Evolutionary conservation across 2,329 filamentous ascomycete species (phyloP), one percentile per base, ranked within the genome.

Genomic region (Tolypocladium guangdongense): DNA sequence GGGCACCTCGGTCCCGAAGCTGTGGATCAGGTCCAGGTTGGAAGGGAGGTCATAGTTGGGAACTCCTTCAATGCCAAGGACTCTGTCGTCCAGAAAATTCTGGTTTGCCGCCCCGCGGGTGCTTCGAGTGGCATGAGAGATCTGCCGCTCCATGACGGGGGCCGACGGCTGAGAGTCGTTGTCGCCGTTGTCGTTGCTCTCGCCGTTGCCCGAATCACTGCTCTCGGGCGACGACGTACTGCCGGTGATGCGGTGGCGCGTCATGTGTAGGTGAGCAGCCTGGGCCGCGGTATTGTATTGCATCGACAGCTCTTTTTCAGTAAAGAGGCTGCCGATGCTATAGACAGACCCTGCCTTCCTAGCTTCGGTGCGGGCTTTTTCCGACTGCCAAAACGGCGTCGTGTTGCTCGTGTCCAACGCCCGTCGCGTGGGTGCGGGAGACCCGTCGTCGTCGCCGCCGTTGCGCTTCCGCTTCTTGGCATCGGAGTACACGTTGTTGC

Each of bases 311-410:
- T 87, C 83, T 67, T 84, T 86, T 60, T 87, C 83, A 0, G 83
- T 86, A 50, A 87, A 87, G 38, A 87, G 76, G 70, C 86, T 86
- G 60, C 86, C 82, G 55, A 87, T 79, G 63, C 79, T 85, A 64
- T 84, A 85, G 2, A 82, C 69, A 0, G 81, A 77, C 10, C 80
- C 82, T 22, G 79, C 76, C 60, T 82, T 77, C 63, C 79, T 78
- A 54, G 78, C 71, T 52, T 73, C 70, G 54, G 71, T 69, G 58
- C 76, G 73, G 51, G 81, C 70, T 62, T 80, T 78, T 59, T 85
- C 82, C 50, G 74, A 79, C 62, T 81, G 78, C 81, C 82, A 85
- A 27, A 84, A 69, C 7, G 81, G 74, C 1, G 82, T 86, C 33
- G 77, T 82, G 60, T 73, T 78, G 53, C 76, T 76, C 46, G 75